Conservation (phyloP, 192 early-diverging fungal genomes). For the Dissophora ornata region DNA sequence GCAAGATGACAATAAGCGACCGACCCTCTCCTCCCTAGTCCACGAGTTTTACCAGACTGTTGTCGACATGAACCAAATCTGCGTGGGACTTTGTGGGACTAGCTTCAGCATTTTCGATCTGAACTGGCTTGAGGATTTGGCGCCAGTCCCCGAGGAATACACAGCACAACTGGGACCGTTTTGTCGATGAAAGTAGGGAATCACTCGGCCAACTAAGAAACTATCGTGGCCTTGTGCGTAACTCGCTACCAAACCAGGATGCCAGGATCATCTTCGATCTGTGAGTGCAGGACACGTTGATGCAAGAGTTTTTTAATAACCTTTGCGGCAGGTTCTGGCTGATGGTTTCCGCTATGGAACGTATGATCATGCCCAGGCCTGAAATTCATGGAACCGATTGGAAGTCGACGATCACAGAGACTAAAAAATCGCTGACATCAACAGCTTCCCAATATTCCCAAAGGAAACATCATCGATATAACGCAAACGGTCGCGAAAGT, state of each 20-base stretch:
- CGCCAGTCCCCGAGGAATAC: conserved; percentile 13
- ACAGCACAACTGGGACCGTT: conserved; percentile 8
- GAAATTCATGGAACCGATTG: too few relatives aligned
- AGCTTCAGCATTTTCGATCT: conserved; percentile 29
- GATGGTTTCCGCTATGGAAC: too few relatives aligned
- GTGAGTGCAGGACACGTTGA: too few relatives aligned
- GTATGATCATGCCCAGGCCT: too few relatives aligned
- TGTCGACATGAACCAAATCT: not conserved
- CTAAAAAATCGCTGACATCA: not conserved
- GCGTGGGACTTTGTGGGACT: conserved; percentile 25
- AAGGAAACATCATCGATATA: conserved; percentile 36
- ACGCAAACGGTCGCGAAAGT: conserved; percentile 6
- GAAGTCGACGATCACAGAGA: too few relatives aligned
- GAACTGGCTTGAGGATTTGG: conserved; percentile 27
- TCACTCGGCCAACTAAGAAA: too few relatives aligned
- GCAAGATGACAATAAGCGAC: not conserved
- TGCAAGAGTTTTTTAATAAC: too few relatives aligned
- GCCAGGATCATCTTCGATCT: too few relatives aligned
- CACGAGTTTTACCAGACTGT: conserved; percentile 15
- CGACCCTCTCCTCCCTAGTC: conserved; percentile 25
- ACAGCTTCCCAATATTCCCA: conserved; percentile 8
- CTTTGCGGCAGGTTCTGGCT: too few relatives aligned
- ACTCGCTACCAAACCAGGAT: too few relatives aligned
- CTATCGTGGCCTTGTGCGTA: too few relatives aligned
- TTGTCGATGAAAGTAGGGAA: conserved; percentile 7